These are phyloP conservation scores for Camellia japonica DNA, from an alignment of 148 eudicot genomes.

Conservation along the genomic window DNA sequence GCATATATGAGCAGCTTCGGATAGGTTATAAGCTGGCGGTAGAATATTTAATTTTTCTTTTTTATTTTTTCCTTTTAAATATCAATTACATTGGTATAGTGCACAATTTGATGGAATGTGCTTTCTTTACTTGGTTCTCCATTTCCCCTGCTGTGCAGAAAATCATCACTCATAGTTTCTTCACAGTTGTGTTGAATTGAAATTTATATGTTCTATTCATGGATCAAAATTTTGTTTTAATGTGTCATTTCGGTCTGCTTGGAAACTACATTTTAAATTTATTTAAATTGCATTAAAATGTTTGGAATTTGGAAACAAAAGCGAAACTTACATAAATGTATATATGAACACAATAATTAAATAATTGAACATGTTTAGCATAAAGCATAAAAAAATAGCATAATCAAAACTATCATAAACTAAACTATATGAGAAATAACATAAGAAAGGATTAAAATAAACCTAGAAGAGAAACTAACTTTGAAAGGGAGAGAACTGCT, in stretches of 20 bases:
- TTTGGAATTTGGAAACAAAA: too few species aligned
- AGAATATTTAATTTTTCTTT: constrained; percentile 17
- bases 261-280: too few species aligned
- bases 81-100: neutral
- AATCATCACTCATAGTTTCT: constrained; percentile 4
- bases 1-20: constrained; percentile 93
- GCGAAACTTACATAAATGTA: too few species aligned
- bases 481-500: too few species aligned
- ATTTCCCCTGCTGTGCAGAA: neutral
- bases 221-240: neutral
- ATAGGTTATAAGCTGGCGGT: constrained; percentile 88
- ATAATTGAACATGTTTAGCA: too few species aligned
- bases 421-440: too few species aligned
- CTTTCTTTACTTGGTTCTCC: neutral
- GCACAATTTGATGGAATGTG: neutral
- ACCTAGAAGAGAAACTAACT: too few species aligned
- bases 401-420: too few species aligned
- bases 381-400: too few species aligned
- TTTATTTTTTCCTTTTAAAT: constrained; percentile 1
- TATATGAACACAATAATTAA: too few species aligned
- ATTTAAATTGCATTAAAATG: too few species aligned
- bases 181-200: constrained; percentile 4
- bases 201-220: neutral
- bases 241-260: neutral
- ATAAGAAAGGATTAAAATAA: too few species aligned